Evolutionary conservation across 805 yeast species (phyloP).

Genomic region (Hanseniaspora lindneri): DNA sequence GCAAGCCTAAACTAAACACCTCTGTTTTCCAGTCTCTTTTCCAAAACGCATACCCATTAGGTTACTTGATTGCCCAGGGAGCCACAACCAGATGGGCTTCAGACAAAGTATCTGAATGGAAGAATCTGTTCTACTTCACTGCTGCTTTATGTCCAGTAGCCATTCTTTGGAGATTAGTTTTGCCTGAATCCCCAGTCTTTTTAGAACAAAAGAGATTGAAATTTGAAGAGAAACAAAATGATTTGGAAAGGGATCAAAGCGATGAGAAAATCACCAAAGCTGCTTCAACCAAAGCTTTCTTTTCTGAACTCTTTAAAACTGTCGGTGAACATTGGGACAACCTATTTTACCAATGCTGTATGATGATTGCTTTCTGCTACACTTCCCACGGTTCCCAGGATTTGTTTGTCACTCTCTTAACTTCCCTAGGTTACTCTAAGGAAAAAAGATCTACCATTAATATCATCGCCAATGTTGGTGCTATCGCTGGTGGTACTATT

Average conservation of each 20-base stretch:
- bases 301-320: slow-evolving; percentile 28
- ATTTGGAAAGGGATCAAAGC: slow-evolving; percentile 22
- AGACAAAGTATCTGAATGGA: slow-evolving; percentile 39
- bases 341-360: slow-evolving; percentile 42
- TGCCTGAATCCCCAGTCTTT: slow-evolving; percentile 47
- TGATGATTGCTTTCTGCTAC: slow-evolving; percentile 62
- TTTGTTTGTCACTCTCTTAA: slow-evolving; percentile 52
- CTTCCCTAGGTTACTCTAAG: slow-evolving; percentile 33
- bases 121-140: slow-evolving; percentile 56
- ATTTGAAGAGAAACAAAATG: slow-evolving; percentile 24
- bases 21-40: slow-evolving; percentile 47
- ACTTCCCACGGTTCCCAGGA: slow-evolving; percentile 69
- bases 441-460: slow-evolving; percentile 48
- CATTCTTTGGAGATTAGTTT: slow-evolving; percentile 32
- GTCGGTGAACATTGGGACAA: slow-evolving; percentile 46
- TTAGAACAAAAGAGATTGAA: slow-evolving; percentile 30
- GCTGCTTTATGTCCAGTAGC: slow-evolving; percentile 44
- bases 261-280: slow-evolving; percentile 24
- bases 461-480: slow-evolving; percentile 56
- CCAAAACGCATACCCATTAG: slow-evolving; percentile 72
- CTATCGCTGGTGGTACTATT: slow-evolving; percentile 50
- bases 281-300: slow-evolving; percentile 23
- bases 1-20: slow-evolving; percentile 4
- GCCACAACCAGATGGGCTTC: slow-evolving; percentile 53
- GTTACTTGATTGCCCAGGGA: slow-evolving; percentile 52